These are phyloP conservation scores for Ceratocystis alfenasii DNA, from an alignment of 2,329 filamentous ascomycete genomes.

Conservation along the genomic window DNA sequence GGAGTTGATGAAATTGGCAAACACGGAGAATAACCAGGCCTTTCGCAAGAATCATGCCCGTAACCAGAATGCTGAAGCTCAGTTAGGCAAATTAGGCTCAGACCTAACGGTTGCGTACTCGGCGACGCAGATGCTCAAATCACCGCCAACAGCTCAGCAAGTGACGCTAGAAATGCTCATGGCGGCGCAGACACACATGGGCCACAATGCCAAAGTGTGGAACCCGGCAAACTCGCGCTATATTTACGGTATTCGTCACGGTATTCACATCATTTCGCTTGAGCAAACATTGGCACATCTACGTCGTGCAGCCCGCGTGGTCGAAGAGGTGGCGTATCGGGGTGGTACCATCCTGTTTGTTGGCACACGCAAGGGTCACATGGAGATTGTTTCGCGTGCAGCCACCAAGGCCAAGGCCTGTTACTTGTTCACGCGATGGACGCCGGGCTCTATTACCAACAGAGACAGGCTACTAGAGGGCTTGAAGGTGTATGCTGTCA, in stretches of 20 bases:
- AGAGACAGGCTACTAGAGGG: constrained; percentile 72
- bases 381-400: constrained; percentile 66
- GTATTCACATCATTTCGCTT: constrained; percentile 84
- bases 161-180: constrained; percentile 84
- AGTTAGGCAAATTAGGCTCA: constrained; percentile 31
- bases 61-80: constrained; percentile 5
- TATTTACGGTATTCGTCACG: constrained; percentile 80
- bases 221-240: constrained; percentile 89
- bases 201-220: constrained; percentile 83
- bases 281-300: constrained; percentile 82
- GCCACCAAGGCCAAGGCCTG: constrained; percentile 67
- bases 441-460: constrained; percentile 83
- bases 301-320: constrained; percentile 82
- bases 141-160: constrained; percentile 66
- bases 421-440: constrained; percentile 89
- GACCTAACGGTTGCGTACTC: constrained; percentile 45
- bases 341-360: constrained; percentile 85
- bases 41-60: constrained; percentile 10
- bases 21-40: constrained; percentile 15
- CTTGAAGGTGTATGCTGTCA: constrained; percentile 60
- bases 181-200: constrained; percentile 77
- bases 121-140: constrained; percentile 51
- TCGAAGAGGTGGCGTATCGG: constrained; percentile 70
- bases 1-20: constrained; percentile 19
- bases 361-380: constrained; percentile 73